Percentiles rank a stretch among this genome's conserved stretches.
These are phyloP conservation scores for Zea mays DNA, from an alignment of 176 grass and related monocot genomes.

Conservation along the genomic window DNA sequence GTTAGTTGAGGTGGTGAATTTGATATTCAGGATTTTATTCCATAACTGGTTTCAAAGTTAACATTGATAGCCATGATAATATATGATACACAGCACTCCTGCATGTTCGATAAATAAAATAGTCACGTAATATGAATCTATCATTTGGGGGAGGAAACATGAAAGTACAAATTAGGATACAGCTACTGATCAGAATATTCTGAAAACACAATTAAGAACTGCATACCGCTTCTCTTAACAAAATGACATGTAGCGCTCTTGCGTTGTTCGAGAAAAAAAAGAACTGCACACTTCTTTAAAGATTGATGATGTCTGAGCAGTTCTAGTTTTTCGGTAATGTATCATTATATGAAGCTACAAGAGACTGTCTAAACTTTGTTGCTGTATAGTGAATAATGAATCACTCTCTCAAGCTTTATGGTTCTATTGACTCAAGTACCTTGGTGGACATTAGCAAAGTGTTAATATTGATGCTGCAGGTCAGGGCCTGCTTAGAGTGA, in stretches of 20 bases:
- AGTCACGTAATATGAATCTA: background rate
- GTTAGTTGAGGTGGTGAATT: background rate
- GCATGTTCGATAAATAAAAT: background rate
- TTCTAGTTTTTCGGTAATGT: background rate
- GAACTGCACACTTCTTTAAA: background rate
- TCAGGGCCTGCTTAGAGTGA: background rate
- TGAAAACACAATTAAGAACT: background rate
- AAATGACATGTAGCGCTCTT: too few relatives aligned
- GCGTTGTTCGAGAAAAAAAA: too few relatives aligned
- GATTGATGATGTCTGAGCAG: background rate
- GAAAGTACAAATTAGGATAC: background rate
- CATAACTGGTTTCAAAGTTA: background rate
- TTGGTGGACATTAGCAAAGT: background rate
- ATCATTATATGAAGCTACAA: constrained; percentile 10
- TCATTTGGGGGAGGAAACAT: background rate
- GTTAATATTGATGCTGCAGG: background rate
- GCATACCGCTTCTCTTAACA: too few relatives aligned
- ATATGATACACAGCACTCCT: background rate
- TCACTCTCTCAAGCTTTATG: background rate
- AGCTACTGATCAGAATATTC: background rate
- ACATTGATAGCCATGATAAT: background rate
- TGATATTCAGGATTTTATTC: background rate
- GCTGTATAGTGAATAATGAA: background rate
- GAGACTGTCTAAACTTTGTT: background rate
- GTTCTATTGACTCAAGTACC: constrained; percentile 6